Conservation (phyloP, 2,329 filamentous ascomycete species). For the Colletotrichum tropicicola region DNA sequence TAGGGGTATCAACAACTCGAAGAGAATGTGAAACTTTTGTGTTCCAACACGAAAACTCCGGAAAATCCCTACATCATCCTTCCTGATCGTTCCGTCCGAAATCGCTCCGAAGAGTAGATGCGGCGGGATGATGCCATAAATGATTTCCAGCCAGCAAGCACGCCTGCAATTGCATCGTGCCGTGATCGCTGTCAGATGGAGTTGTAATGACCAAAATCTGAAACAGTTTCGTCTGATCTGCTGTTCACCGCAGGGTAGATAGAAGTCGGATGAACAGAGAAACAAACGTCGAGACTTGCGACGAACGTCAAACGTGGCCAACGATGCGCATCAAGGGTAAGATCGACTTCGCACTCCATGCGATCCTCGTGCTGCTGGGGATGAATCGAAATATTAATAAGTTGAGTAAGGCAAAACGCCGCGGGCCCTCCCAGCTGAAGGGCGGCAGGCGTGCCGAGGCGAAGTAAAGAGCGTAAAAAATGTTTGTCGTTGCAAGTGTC, state of each 20-base stretch:
- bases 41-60: slow-evolving; percentile 28
- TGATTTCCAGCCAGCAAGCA: slow-evolving; percentile 20
- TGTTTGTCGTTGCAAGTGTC: slow-evolving; percentile 23
- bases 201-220: background rate
- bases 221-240: background rate
- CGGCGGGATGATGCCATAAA: slow-evolving; percentile 13
- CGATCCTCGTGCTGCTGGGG: slow-evolving; percentile 19
- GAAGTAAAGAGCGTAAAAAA: slow-evolving; percentile 9
- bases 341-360: slow-evolving; percentile 19
- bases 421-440: background rate
- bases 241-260: background rate
- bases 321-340: background rate
- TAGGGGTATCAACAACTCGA: slow-evolving; percentile 33
- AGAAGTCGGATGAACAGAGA: background rate
- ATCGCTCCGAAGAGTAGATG: background rate
- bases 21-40: slow-evolving; percentile 30
- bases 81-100: slow-evolving; percentile 1
- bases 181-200: background rate
- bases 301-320: background rate
- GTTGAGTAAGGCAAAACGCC: background rate
- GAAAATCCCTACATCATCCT: slow-evolving; percentile 25
- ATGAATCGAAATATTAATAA: slow-evolving; percentile 28
- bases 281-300: background rate
- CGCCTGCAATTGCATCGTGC: slow-evolving; percentile 5
- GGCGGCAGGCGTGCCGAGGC: background rate